Conservation (phyloP, 257 asterid genomes). For the Forsythia suspensa region DNA sequence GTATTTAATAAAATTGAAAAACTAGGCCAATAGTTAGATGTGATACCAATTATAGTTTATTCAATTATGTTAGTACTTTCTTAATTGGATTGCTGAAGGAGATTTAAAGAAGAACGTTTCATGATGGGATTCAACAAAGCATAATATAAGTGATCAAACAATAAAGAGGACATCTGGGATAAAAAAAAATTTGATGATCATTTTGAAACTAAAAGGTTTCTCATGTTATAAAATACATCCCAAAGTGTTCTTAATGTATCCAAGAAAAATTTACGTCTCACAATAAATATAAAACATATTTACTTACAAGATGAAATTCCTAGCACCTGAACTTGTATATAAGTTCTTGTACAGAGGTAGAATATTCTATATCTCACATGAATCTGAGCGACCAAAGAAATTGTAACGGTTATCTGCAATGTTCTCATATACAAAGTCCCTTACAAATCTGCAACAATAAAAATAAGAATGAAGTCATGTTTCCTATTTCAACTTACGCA, state of each 20-base stretch:
- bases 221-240: neutral
- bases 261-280: neutral
- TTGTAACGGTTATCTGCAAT: conserved; percentile 82
- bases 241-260: neutral
- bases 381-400: conserved; percentile 78
- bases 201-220: neutral
- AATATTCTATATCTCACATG: conserved; percentile 63
- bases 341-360: conserved; percentile 9
- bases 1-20: neutral
- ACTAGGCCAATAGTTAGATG: neutral
- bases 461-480: conserved; percentile 17
- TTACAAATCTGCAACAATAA: conserved; percentile 63
- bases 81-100: no score
- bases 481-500: neutral
- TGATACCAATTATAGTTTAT: neutral
- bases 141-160: neutral
- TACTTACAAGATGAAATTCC: conserved; percentile 25
- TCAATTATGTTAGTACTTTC: neutral
- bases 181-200: neutral
- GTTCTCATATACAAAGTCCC: conserved; percentile 74
- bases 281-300: conserved; percentile 3
- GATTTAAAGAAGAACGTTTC: neutral
- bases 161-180: neutral
- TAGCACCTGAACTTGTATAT: conserved; percentile 13
- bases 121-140: neutral